A percentile compares a stretch with the other conserved stretches of the same genome.
phyloP scores from a whole-genome alignment of 371 early-diverging fungal genomes.

The Coemansia sp. region DNA sequence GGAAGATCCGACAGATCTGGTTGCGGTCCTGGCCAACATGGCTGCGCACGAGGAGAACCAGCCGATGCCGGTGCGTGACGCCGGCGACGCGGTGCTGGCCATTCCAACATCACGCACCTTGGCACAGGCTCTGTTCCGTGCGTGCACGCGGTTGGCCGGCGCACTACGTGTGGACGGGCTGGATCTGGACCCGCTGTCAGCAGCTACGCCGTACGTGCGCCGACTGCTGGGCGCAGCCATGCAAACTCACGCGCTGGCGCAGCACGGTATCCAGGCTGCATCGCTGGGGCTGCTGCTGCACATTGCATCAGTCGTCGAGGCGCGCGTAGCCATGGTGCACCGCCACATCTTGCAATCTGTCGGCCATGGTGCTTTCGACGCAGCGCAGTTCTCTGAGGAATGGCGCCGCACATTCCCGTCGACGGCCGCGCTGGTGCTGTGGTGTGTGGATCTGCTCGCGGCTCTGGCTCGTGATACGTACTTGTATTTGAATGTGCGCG shows the following conservation, averaged over 20 bases:
- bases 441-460: slow-evolving; percentile 45
- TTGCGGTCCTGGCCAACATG: slow-evolving; percentile 43
- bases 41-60: slow-evolving; percentile 40
- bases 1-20: slow-evolving; percentile 47
- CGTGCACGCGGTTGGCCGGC: slow-evolving; percentile 32
- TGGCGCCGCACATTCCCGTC: slow-evolving; percentile 41
- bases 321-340: slow-evolving; percentile 38
- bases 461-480: slow-evolving; percentile 48
- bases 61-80: neutral
- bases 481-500: slow-evolving; percentile 40
- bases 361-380: slow-evolving; percentile 6
- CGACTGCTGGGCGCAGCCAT: slow-evolving; percentile 43
- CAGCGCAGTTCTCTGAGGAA: slow-evolving; percentile 24
- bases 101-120: slow-evolving; percentile 41
- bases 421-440: slow-evolving; percentile 42
- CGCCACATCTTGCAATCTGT: slow-evolving; percentile 27
- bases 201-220: slow-evolving; percentile 40
- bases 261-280: slow-evolving; percentile 45
- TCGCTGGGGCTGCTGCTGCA: slow-evolving; percentile 46
- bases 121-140: slow-evolving; percentile 39
- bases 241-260: slow-evolving; percentile 47
- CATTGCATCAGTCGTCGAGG: slow-evolving; percentile 40
- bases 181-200: slow-evolving; percentile 44
- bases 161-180: slow-evolving; percentile 26
- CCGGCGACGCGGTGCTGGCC: neutral